These are phyloP conservation scores for Beverwykella pulmonaria DNA, from an alignment of 495 filamentous ascomycete genomes.

Conservation along the genomic window DNA sequence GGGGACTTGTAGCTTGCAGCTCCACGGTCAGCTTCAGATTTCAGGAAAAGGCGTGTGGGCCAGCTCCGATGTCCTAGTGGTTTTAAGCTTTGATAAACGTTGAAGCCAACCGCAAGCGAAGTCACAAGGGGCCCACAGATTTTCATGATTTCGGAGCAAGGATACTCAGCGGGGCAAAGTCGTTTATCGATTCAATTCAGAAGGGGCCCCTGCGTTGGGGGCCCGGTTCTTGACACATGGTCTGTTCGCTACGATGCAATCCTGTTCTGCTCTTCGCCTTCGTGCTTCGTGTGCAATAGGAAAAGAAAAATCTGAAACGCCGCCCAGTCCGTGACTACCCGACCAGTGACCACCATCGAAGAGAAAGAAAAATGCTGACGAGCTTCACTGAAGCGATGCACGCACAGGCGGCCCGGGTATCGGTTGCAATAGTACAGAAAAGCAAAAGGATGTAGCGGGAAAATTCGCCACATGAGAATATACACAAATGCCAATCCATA, in stretches of 20 bases:
- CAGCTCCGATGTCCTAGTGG: neutral
- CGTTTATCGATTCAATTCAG: slow-evolving; percentile 20
- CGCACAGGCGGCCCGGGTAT: slow-evolving; percentile 31
- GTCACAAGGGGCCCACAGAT: neutral
- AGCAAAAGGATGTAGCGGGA: slow-evolving; percentile 9
- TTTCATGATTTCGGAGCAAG: neutral
- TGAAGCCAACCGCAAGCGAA: neutral
- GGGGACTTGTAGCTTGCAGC: too few species aligned
- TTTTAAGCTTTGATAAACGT: neutral
- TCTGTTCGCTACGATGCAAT: slow-evolving; percentile 14
- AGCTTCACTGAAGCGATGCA: slow-evolving; percentile 5
- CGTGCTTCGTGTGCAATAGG: slow-evolving; percentile 1
- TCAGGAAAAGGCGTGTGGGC: neutral
- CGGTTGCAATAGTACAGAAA: slow-evolving; percentile 23
- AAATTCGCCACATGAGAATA: slow-evolving; percentile 15
- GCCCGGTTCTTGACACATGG: slow-evolving; percentile 6
- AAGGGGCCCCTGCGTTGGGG: slow-evolving; percentile 13
- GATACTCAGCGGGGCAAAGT: slow-evolving; percentile 9
- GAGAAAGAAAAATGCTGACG: slow-evolving; percentile 10
- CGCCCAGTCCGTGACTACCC: neutral
- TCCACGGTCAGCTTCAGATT: neutral
- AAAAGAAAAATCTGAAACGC: slow-evolving; percentile 4
- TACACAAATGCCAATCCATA: slow-evolving; percentile 1
- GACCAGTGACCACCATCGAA: neutral
- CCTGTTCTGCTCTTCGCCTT: neutral